Evolutionary conservation across 345 rosid species (phyloP).

Genomic region (Lepidium aucheri): DNA sequence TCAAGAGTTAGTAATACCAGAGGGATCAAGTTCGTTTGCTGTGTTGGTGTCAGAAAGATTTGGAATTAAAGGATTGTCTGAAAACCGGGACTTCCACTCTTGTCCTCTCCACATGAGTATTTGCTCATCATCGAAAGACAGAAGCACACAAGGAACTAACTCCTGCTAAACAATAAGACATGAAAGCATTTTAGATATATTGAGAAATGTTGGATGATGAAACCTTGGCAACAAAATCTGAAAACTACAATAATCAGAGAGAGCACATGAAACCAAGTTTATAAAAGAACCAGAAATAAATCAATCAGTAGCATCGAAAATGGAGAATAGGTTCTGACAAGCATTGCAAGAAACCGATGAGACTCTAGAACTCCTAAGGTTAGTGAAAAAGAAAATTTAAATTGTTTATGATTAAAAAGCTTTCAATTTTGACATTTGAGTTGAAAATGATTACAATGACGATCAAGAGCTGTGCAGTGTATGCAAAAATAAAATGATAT

Average conservation of each 20-base stretch:
- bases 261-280: not conserved
- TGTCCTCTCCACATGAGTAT: conserved; percentile 89
- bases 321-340: not conserved
- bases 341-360: not conserved
- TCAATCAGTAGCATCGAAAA: not conserved
- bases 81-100: conserved; percentile 70
- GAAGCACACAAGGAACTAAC: conserved; percentile 80
- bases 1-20: conserved; percentile 27
- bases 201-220: not conserved
- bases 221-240: not conserved
- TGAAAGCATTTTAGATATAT: not conserved
- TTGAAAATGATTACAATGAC: not conserved
- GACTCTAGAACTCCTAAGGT: not conserved
- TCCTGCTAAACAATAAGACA: conserved; percentile 37
- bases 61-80: conserved; percentile 28
- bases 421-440: not conserved
- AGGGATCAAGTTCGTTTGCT: conserved; percentile 18
- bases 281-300: not conserved
- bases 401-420: not conserved
- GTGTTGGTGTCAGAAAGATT: conserved; percentile 23
- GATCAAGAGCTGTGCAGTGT: not conserved
- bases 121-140: conserved; percentile 87
- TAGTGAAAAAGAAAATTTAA: not conserved
- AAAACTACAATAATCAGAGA: not conserved
- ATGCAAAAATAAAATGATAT: not conserved